These are phyloP conservation scores for Malus fusca DNA, from an alignment of 306 rosid genomes.

Conservation along the genomic window DNA sequence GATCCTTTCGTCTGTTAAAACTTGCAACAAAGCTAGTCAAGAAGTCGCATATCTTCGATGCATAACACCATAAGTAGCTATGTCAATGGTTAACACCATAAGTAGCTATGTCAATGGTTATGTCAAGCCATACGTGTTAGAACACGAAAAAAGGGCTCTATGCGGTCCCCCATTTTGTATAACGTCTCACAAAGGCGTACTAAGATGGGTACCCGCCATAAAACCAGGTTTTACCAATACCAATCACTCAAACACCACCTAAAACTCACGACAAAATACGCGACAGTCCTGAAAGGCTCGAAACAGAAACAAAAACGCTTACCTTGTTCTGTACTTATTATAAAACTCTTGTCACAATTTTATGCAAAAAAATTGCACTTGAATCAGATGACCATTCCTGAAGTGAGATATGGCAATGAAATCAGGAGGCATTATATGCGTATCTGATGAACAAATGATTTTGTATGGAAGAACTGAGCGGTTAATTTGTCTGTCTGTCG, in stretches of 20 bases:
- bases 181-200: not conserved
- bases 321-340: constrained; percentile 23
- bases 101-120: not conserved
- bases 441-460: constrained; percentile 45
- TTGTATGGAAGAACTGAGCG: constrained; percentile 23
- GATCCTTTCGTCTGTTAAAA: not conserved
- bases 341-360: constrained; percentile 14
- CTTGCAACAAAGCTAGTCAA: not conserved
- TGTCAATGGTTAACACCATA: not conserved
- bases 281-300: not conserved
- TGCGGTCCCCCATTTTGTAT: not conserved
- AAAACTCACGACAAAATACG: not conserved
- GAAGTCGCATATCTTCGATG: too few relatives aligned
- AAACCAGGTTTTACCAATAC: not conserved
- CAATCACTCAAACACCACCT: not conserved
- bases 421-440: constrained; percentile 27
- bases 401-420: constrained; percentile 18
- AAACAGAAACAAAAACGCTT: not conserved
- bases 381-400: constrained; percentile 30
- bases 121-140: not conserved
- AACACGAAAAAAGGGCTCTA: not conserved
- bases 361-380: constrained; percentile 24
- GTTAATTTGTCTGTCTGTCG: not conserved
- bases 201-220: not conserved
- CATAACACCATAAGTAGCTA: not conserved